Percentiles rank a stretch among this genome's conserved stretches.
phyloP scores from a whole-genome alignment of 495 filamentous ascomycete species.

The Penicillium coprophilum region DNA sequence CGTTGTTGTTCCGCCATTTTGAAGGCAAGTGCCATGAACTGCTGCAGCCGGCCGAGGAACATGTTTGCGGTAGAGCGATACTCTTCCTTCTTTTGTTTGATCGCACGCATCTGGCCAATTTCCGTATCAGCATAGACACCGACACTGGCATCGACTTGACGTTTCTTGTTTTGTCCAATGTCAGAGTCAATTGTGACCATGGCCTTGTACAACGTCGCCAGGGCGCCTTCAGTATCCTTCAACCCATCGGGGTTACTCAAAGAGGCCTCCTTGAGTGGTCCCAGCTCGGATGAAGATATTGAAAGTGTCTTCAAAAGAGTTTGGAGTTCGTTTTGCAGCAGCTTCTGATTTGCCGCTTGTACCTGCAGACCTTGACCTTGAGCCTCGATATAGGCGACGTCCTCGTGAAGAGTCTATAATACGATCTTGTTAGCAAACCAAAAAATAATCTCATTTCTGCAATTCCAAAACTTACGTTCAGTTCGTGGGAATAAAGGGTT shows the following conservation, averaged over 20 bases:
- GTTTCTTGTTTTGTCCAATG: constrained; percentile 55
- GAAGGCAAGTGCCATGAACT: constrained; percentile 79
- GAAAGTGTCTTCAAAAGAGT: constrained; percentile 80
- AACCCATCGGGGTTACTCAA: constrained; percentile 69
- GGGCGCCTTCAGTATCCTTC: constrained; percentile 68
- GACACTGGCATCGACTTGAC: constrained; percentile 49
- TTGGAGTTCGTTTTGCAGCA: constrained; percentile 84
- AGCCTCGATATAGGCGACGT: constrained; percentile 95
- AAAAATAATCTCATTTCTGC: background rate
- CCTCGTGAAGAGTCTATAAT: constrained; percentile 80
- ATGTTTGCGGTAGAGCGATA: constrained; percentile 68
- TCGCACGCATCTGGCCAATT: constrained; percentile 86
- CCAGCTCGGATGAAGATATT: constrained; percentile 72
- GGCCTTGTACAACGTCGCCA: constrained; percentile 87
- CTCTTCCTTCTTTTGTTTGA: constrained; percentile 88
- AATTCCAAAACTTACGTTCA: constrained; percentile 65
- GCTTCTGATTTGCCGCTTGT: constrained; percentile 94
- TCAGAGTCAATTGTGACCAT: constrained; percentile 90
- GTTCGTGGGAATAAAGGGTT: constrained; percentile 89
- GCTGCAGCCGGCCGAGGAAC: constrained; percentile 75
- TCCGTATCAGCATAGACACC: constrained; percentile 72
- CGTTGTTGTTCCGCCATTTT: constrained; percentile 69
- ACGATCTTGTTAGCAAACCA: constrained; percentile 1
- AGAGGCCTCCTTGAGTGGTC: constrained; percentile 69
- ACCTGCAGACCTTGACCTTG: constrained; percentile 96